These are phyloP conservation scores for Eruca vesicaria DNA, from an alignment of 441 rosid genomes.

Conservation along the genomic window DNA sequence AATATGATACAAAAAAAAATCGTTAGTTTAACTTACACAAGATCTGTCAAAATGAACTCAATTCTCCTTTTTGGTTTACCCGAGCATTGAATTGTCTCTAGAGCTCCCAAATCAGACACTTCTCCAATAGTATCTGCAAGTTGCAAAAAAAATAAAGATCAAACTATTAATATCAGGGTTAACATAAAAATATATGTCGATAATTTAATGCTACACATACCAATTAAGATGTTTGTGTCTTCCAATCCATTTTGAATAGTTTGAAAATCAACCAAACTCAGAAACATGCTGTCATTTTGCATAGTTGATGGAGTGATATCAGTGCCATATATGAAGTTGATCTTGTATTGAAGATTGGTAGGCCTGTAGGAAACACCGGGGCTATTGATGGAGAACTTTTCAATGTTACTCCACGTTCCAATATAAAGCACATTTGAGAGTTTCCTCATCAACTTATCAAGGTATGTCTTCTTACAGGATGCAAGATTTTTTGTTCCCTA, in stretches of 20 bases:
- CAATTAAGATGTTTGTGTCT: background rate
- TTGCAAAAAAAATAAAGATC: no score
- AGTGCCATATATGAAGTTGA: background rate
- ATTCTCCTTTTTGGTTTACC: background rate
- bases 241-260: background rate
- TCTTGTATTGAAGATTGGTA: no score
- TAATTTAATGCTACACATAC: background rate
- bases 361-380: no score
- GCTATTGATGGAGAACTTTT: no score
- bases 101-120: background rate
- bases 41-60: background rate
- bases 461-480: no score
- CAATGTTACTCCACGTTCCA: no score
- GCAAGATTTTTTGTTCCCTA: no score
- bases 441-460: no score
- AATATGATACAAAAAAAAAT: background rate
- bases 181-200: no score
- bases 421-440: no score
- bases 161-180: no score
- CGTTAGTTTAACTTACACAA: background rate
- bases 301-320: background rate
- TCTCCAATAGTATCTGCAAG: background rate
- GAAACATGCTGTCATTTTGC: background rate
- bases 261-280: background rate
- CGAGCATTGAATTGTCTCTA: background rate